Conservation (phyloP, 495 filamentous ascomycete species). For the Neurospora sp. region DNA sequence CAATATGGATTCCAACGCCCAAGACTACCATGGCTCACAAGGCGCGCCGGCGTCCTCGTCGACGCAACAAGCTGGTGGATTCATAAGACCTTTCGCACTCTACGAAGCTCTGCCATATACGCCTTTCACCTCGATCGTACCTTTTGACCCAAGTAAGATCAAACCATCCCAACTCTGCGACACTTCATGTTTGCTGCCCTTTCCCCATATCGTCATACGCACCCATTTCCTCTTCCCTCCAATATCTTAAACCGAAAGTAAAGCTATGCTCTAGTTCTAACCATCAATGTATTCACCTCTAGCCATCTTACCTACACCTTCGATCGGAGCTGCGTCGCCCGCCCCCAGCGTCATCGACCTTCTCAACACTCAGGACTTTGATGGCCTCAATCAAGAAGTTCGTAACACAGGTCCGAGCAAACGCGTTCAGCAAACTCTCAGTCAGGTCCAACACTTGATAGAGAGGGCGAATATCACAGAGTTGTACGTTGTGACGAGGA, state of each 20-base stretch:
- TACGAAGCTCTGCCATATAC: conserved; percentile 86
- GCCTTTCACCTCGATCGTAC: conserved; percentile 78
- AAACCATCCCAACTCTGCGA: background rate
- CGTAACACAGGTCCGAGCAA: conserved; percentile 23
- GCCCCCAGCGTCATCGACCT: conserved; percentile 33
- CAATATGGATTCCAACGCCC: background rate
- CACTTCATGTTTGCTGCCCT: background rate
- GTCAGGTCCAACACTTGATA: conserved; percentile 60
- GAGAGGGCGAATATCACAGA: conserved; percentile 58
- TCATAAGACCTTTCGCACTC: conserved; percentile 41
- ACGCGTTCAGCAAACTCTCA: conserved; percentile 39
- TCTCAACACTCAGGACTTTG: conserved; percentile 34
- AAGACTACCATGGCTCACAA: background rate
- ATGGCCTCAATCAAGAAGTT: conserved; percentile 44
- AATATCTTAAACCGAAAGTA: background rate
- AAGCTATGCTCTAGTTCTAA: conserved; percentile 3
- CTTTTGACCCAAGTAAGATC: conserved; percentile 68
- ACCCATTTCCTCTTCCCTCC: background rate
- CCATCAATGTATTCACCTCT: conserved; percentile 1
- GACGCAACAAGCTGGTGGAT: background rate
- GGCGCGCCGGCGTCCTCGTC: background rate
- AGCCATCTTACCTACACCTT: conserved; percentile 67
- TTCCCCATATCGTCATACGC: background rate
- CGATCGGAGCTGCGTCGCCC: conserved; percentile 41
- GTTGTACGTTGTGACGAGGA: conserved; percentile 44